These are phyloP conservation scores for Sideroxylon spinosum DNA, from an alignment of 179 eudicot species.

Conservation along the genomic window DNA sequence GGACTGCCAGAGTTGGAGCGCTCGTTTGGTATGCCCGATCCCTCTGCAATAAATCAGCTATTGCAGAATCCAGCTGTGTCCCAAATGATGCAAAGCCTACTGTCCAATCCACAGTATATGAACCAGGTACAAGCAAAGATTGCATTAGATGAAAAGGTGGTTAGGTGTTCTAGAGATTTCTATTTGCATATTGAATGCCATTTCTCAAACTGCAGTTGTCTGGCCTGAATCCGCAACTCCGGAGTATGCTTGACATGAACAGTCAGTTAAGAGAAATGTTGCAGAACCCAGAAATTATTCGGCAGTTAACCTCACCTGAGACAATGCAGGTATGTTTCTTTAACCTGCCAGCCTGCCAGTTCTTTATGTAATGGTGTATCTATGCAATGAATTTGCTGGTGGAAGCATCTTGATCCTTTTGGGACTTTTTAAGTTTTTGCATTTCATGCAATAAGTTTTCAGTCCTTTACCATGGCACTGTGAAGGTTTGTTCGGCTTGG, in stretches of 20 bases:
- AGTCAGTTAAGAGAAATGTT: constrained; percentile 80
- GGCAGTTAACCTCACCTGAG: constrained; percentile 59
- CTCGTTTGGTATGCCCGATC: constrained; percentile 55
- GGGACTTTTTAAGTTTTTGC: neutral
- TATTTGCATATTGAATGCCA: neutral
- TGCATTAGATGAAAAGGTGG: neutral
- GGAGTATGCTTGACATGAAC: constrained; percentile 55
- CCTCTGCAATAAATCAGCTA: constrained; percentile 56
- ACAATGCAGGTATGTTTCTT: constrained; percentile 48
- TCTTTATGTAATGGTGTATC: neutral
- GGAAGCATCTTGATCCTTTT: neutral
- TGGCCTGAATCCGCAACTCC: constrained; percentile 50
- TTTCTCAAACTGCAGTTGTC: constrained; percentile 22
- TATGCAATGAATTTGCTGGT: neutral
- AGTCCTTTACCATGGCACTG: neutral
- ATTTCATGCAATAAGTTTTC: neutral
- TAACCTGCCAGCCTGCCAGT: neutral
- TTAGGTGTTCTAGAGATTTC: constrained; percentile 10
- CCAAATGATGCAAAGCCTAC: constrained; percentile 81
- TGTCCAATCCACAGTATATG: constrained; percentile 71
- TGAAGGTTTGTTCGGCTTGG: neutral
- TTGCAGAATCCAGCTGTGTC: constrained; percentile 86
- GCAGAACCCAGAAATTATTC: constrained; percentile 72
- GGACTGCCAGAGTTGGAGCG: constrained; percentile 66
- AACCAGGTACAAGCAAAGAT: constrained; percentile 49